Percentiles rank a stretch among this genome's conserved stretches.
These are phyloP conservation scores for Rosa lucieae DNA, from an alignment of 306 rosid genomes.

Conservation along the genomic window DNA sequence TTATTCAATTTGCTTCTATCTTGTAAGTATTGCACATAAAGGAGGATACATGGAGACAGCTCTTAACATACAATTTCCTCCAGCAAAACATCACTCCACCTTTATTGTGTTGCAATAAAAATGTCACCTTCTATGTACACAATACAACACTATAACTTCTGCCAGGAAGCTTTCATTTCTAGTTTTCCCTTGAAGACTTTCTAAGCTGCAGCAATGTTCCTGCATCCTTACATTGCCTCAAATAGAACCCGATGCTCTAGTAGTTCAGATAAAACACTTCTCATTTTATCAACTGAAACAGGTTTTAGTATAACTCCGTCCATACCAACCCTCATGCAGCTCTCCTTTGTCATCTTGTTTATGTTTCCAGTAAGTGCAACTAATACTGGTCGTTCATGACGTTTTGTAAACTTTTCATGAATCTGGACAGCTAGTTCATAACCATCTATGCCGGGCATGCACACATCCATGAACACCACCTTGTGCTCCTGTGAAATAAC, in stretches of 20 bases:
- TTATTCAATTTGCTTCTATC: slow-evolving; percentile 5
- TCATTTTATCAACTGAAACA: slow-evolving; percentile 88
- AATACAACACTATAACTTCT: neutral
- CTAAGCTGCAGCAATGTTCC: slow-evolving; percentile 17
- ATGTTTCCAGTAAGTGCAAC: slow-evolving; percentile 79
- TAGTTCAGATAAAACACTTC: slow-evolving; percentile 65
- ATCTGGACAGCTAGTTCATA: slow-evolving; percentile 57
- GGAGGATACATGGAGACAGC: slow-evolving; percentile 1
- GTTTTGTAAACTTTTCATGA: slow-evolving; percentile 63
- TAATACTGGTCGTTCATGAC: slow-evolving; percentile 68
- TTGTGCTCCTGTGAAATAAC: slow-evolving; percentile 64
- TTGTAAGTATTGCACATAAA: neutral
- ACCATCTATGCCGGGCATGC: slow-evolving; percentile 57
- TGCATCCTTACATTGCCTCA: slow-evolving; percentile 45
- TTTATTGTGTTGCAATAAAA: slow-evolving; percentile 2
- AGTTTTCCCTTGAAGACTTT: neutral
- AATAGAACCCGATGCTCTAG: slow-evolving; percentile 70
- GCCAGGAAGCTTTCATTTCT: neutral
- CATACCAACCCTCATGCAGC: slow-evolving; percentile 80
- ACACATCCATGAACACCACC: slow-evolving; percentile 81
- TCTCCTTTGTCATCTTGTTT: slow-evolving; percentile 69
- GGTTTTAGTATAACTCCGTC: slow-evolving; percentile 81
- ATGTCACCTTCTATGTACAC: neutral
- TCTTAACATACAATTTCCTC: neutral
- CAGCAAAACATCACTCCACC: neutral